Evolutionary conservation across 208 protist genomes (phyloP).

Genomic region (Trypanosomatidae sp.): DNA sequence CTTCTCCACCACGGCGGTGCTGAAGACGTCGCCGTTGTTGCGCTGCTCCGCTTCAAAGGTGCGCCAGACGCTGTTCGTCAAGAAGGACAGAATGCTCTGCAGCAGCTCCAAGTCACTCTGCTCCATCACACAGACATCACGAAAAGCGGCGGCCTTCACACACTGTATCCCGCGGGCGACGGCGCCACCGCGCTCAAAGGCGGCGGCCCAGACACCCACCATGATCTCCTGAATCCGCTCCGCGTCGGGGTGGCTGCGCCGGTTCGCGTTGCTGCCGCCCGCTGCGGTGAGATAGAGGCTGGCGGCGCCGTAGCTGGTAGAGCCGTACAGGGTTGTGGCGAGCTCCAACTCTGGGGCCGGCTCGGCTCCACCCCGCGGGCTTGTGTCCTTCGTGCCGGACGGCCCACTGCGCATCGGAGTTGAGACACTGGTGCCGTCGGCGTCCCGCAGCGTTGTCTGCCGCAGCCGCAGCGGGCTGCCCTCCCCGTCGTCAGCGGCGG

Average conservation of each 20-base stretch:
- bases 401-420: neutral
- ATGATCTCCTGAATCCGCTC: constrained; percentile 87
- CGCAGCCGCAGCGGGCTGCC: constrained; percentile 6
- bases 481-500: constrained; percentile 8
- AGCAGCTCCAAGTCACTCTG: constrained; percentile 88
- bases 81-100: constrained; percentile 90
- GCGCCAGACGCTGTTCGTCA: constrained; percentile 86
- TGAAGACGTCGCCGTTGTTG: constrained; percentile 38
- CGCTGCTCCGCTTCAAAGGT: constrained; percentile 91
- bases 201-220: constrained; percentile 69
- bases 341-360: constrained; percentile 1
- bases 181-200: constrained; percentile 84
- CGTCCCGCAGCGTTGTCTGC: neutral
- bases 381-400: too few species aligned
- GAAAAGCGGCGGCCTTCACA: constrained; percentile 55
- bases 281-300: constrained; percentile 2
- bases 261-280: constrained; percentile 6
- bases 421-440: neutral
- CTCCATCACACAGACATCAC: constrained; percentile 94
- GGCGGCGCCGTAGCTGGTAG: constrained; percentile 10
- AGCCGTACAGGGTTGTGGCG: constrained; percentile 10
- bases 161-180: constrained; percentile 78
- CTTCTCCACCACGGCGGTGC: constrained; percentile 14
- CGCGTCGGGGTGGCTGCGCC: constrained; percentile 45
- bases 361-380: too few species aligned